These are phyloP conservation scores for Backusella macrospora DNA, from an alignment of 192 early-diverging fungal species.

Conservation along the genomic window DNA sequence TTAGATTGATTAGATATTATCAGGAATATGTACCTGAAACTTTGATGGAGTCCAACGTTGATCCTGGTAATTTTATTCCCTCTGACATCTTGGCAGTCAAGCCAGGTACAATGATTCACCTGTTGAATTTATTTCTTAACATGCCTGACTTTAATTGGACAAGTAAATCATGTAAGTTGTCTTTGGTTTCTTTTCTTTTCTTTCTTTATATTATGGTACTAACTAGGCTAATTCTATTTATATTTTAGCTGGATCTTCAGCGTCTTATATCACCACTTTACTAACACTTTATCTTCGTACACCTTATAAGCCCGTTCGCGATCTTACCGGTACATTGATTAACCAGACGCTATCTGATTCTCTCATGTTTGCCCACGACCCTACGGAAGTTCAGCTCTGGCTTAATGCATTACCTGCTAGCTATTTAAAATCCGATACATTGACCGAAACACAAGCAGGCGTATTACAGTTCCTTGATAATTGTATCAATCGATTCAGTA, in stretches of 20 bases:
- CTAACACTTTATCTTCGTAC: constrained; percentile 58
- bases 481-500: constrained; percentile 59
- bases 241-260: constrained; percentile 44
- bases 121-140: constrained; percentile 62
- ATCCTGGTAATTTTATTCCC: constrained; percentile 75
- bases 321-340: constrained; percentile 46
- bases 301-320: constrained; percentile 46
- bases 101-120: constrained; percentile 56
- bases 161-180: constrained; percentile 51
- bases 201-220: background rate
- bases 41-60: constrained; percentile 71
- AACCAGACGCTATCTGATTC: constrained; percentile 55
- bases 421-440: constrained; percentile 16
- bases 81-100: constrained; percentile 56
- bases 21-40: constrained; percentile 65
- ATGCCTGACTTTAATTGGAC: constrained; percentile 74
- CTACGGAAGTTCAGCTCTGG: constrained; percentile 61
- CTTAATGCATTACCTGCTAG: constrained; percentile 54
- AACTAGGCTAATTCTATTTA: constrained; percentile 2
- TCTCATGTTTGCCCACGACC: constrained; percentile 59
- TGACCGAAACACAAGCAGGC: constrained; percentile 35
- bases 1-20: constrained; percentile 68
- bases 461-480: constrained; percentile 70
- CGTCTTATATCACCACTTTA: constrained; percentile 56
- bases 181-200: background rate